These are phyloP conservation scores for Teunomyces gatunensis DNA, from an alignment of 805 yeast species.

Conservation along the genomic window DNA sequence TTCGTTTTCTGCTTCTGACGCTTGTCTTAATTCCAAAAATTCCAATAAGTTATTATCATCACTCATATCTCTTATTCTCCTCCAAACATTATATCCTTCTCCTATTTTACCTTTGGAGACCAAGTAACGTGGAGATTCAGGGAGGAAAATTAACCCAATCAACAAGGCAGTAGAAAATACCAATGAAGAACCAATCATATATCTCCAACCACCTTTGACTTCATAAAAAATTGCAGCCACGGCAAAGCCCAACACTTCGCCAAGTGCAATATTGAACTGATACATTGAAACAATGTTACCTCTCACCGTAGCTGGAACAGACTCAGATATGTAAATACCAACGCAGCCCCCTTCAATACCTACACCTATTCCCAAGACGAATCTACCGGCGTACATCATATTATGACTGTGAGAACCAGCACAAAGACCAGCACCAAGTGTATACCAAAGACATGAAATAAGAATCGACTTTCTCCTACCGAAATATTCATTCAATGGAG, in stretches of 20 bases:
- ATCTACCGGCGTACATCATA: constrained; percentile 51
- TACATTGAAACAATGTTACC: constrained; percentile 62
- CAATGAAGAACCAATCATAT: constrained; percentile 61
- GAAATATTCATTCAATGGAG: constrained; percentile 52
- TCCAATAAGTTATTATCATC: constrained; percentile 47
- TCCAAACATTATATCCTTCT: constrained; percentile 56
- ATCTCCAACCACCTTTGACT: constrained; percentile 62
- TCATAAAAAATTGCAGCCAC: constrained; percentile 59
- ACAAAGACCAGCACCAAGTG: constrained; percentile 59
- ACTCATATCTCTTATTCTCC: constrained; percentile 48
- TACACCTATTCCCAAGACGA: constrained; percentile 60
- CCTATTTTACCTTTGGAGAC: constrained; percentile 50
- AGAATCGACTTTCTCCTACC: constrained; percentile 58
- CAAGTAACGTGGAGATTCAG: constrained; percentile 63
- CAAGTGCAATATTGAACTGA: constrained; percentile 64
- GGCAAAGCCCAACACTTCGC: constrained; percentile 65
- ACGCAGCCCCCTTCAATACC: constrained; percentile 68
- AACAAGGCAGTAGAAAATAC: constrained; percentile 25
- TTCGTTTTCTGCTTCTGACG: constrained; percentile 47
- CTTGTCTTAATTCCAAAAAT: constrained; percentile 55
- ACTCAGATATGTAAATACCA: constrained; percentile 60
- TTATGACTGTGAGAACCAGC: constrained; percentile 40
- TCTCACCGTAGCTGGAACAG: constrained; percentile 55
- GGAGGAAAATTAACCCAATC: constrained; percentile 51
- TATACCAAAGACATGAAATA: constrained; percentile 57